Conservation (phyloP, 768 basidiomycete genomes). For the Panaeolus cyanescens region DNA sequence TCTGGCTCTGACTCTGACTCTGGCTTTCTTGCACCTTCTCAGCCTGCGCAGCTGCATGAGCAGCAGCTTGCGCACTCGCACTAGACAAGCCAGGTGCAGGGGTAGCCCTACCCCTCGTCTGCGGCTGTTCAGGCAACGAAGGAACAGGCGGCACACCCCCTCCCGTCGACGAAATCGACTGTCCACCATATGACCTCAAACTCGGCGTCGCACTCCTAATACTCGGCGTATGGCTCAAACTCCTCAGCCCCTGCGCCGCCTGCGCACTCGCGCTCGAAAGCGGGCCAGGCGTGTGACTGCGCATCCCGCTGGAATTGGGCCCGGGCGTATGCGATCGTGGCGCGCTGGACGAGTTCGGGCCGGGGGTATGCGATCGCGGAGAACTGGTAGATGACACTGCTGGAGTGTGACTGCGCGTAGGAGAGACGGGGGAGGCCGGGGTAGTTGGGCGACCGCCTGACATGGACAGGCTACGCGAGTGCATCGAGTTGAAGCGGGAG, state of each 20-base stretch:
- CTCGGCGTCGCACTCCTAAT: constrained; percentile 4
- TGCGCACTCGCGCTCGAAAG: background rate
- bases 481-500: constrained; percentile 53
- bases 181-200: constrained; percentile 17
- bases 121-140: constrained; percentile 25
- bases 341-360: constrained; percentile 16
- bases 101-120: constrained; percentile 31
- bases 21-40: constrained; percentile 6
- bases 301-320: constrained; percentile 14
- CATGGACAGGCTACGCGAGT: constrained; percentile 61
- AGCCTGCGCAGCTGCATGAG: background rate
- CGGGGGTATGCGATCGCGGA: constrained; percentile 22
- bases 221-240: constrained; percentile 7
- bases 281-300: constrained; percentile 1
- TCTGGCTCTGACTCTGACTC: background rate
- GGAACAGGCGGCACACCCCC: constrained; percentile 43
- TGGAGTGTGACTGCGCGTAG: constrained; percentile 43
- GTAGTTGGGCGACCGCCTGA: constrained; percentile 45
- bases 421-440: constrained; percentile 41
- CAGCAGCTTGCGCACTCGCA: constrained; percentile 18
- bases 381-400: constrained; percentile 26
- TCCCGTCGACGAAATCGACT: constrained; percentile 40
- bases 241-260: background rate
- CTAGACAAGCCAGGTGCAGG: constrained; percentile 22
- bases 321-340: constrained; percentile 23